phyloP scores from a whole-genome alignment of 345 rosid genomes.

The Syzygium oleosum region DNA sequence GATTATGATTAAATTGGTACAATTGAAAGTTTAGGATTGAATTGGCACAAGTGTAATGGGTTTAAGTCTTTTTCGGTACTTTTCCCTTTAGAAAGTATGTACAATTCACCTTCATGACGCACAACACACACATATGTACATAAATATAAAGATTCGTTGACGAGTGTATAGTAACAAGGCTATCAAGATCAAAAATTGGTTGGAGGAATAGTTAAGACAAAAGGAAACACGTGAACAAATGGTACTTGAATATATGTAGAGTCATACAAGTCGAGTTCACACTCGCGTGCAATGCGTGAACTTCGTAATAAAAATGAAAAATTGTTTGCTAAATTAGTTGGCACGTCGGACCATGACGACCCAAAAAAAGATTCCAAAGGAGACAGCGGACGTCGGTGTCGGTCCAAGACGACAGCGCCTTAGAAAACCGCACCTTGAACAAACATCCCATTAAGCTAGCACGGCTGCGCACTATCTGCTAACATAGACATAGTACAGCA shows the following conservation, averaged over 20 bases:
- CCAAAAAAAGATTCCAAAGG: background rate
- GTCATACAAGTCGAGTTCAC: background rate
- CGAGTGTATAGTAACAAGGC: background rate
- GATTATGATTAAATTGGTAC: too few species aligned
- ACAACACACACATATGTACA: background rate
- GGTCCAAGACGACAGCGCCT: background rate
- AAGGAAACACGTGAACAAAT: background rate
- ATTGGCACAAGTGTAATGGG: too few species aligned
- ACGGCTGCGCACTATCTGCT: background rate
- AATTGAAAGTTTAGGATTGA: too few species aligned
- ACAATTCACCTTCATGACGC: background rate
- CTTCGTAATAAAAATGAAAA: background rate
- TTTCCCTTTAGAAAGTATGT: background rate
- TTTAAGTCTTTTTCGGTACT: too few species aligned
- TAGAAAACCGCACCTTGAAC: background rate
- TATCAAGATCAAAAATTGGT: background rate
- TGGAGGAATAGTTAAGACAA: background rate
- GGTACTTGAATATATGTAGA: background rate
- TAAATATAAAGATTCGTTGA: background rate
- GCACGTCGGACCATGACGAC: background rate
- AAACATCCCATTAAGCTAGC: background rate
- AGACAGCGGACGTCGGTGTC: background rate
- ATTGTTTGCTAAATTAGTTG: background rate
- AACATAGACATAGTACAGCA: background rate
- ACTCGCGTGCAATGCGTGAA: background rate